Evolutionary conservation across 257 asterid genomes (phyloP).

Genomic region (Capsicum pubescens): DNA sequence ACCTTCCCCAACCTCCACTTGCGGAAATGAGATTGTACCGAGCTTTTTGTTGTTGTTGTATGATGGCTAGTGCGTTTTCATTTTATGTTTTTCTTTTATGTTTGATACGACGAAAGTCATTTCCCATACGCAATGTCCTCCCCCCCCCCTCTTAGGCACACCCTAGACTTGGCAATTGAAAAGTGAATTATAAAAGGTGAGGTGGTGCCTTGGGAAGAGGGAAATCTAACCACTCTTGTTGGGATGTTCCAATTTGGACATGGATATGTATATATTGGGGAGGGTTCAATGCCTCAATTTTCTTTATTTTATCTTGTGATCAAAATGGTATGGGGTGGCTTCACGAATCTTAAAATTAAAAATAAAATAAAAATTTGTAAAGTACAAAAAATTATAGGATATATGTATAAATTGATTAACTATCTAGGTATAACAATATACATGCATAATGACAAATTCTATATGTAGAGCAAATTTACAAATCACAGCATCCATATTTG

Average conservation of each 20-base stretch:
- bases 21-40: no score
- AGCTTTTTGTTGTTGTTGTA: neutral
- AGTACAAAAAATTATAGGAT: no score
- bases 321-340: slow-evolving; percentile 11
- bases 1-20: no score
- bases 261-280: neutral
- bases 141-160: no score
- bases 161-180: neutral
- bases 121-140: no score
- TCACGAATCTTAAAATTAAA: neutral
- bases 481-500: neutral
- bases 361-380: no score
- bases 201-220: slow-evolving; percentile 33
- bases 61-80: neutral
- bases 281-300: slow-evolving; percentile 20
- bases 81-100: neutral
- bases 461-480: no score
- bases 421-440: no score
- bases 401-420: no score
- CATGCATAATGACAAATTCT: no score
- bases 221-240: slow-evolving; percentile 28
- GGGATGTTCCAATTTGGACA: neutral
- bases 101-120: no score
- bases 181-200: slow-evolving; percentile 9
- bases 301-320: slow-evolving; percentile 10